Conservation (phyloP, 805 yeast species). For the Vanderwaltozyma polyspora region DNA sequence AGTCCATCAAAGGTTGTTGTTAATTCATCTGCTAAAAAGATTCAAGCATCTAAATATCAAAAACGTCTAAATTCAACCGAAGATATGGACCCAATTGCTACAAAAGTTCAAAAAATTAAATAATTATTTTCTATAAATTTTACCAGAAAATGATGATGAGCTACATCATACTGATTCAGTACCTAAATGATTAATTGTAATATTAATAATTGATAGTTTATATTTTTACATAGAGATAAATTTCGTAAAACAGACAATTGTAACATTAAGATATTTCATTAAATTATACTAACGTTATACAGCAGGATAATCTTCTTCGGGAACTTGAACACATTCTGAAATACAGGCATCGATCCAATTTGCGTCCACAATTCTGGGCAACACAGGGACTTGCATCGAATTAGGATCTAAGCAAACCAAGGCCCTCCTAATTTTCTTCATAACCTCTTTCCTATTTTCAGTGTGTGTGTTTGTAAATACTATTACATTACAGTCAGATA, state of each 20-base stretch:
- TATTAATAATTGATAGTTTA: too few species aligned
- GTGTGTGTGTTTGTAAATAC: slow-evolving; percentile 23
- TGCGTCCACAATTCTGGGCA: slow-evolving; percentile 27
- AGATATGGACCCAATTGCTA: background rate
- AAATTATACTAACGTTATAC: too few species aligned
- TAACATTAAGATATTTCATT: too few species aligned
- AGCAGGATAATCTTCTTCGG: slow-evolving; percentile 23
- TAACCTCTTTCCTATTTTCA: slow-evolving; percentile 1
- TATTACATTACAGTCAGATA: slow-evolving; percentile 30
- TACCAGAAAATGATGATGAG: too few species aligned
- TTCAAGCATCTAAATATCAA: background rate
- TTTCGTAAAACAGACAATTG: too few species aligned
- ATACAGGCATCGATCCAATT: slow-evolving; percentile 31
- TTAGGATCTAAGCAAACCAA: background rate
- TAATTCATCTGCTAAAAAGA: background rate
- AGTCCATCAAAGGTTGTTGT: background rate
- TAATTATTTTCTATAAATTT: too few species aligned
- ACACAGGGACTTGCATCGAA: slow-evolving; percentile 7
- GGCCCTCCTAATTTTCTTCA: background rate
- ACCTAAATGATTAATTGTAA: too few species aligned
- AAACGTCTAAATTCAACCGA: background rate
- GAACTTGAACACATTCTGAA: slow-evolving; percentile 20
- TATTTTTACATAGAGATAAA: too few species aligned
- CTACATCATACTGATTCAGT: background rate
- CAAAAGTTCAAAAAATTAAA: background rate